Evolutionary conservation across 768 basidiomycete species (phyloP).

Genomic region (Sporobolomyces pararoseus): DNA sequence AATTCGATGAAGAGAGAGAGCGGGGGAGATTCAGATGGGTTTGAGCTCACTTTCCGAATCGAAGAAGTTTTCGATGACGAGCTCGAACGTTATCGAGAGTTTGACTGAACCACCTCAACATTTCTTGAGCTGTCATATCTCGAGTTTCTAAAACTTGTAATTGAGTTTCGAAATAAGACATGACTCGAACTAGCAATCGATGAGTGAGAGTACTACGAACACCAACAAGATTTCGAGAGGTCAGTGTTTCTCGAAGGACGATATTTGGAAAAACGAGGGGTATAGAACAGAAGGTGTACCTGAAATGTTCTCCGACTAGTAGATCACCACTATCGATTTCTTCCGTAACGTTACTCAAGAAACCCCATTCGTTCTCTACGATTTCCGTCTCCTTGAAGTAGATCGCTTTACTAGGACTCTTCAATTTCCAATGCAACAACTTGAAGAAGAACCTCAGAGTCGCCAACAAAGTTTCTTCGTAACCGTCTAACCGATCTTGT

Average conservation of each 20-base stretch:
- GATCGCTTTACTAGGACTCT: slow-evolving; percentile 82
- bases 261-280: too few relatives aligned
- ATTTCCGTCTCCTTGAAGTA: slow-evolving; percentile 98
- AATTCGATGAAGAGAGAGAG: slow-evolving; percentile 22
- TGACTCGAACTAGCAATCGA: slow-evolving; percentile 84
- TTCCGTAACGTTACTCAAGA: slow-evolving; percentile 85
- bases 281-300: too few relatives aligned
- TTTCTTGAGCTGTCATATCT: slow-evolving; percentile 73
- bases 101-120: slow-evolving; percentile 83
- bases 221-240: too few relatives aligned
- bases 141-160: slow-evolving; percentile 57
- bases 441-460: slow-evolving; percentile 85
- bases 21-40: background rate
- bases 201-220: slow-evolving; percentile 79
- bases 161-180: slow-evolving; percentile 91
- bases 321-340: slow-evolving; percentile 80
- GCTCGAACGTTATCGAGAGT: slow-evolving; percentile 86
- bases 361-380: slow-evolving; percentile 93
- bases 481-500: slow-evolving; percentile 80
- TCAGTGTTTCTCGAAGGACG: too few relatives aligned
- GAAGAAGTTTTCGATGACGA: slow-evolving; percentile 87
- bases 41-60: slow-evolving; percentile 63
- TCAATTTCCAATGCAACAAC: slow-evolving; percentile 91
- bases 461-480: slow-evolving; percentile 82
- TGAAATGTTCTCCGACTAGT: slow-evolving; percentile 90